Conservation (phyloP, 1,284 basidiomycete genomes). For the Ceratobasidium papillatum region DNA sequence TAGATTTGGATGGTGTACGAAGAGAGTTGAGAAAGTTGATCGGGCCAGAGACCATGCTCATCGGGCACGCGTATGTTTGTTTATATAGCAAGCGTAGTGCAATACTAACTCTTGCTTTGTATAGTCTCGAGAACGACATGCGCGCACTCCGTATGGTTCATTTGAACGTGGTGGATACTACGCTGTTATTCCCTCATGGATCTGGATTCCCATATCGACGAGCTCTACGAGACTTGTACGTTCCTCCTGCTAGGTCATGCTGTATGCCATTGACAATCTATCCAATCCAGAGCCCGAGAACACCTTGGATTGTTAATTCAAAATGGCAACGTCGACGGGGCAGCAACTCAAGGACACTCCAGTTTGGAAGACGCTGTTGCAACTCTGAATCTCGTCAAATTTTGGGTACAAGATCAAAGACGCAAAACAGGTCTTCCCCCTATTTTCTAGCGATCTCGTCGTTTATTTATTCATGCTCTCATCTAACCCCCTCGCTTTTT, state of each 20-base stretch:
- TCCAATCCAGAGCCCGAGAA: slow-evolving; percentile 69
- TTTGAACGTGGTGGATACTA: slow-evolving; percentile 82
- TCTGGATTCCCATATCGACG: slow-evolving; percentile 80
- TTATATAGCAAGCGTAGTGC: neutral
- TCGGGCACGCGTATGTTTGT: slow-evolving; percentile 63
- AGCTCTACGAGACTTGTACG: slow-evolving; percentile 81
- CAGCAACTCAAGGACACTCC: slow-evolving; percentile 73
- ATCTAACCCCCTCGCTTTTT: neutral
- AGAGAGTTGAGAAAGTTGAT: slow-evolving; percentile 73
- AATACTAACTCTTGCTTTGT: neutral
- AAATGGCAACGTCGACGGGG: slow-evolving; percentile 63
- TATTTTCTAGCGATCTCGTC: neutral
- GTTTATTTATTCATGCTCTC: neutral
- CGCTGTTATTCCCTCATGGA: slow-evolving; percentile 81
- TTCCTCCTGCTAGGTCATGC: slow-evolving; percentile 10
- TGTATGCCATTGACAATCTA: neutral
- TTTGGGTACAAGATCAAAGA: slow-evolving; percentile 51
- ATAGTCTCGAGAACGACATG: slow-evolving; percentile 88
- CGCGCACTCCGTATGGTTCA: slow-evolving; percentile 87
- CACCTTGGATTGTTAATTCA: slow-evolving; percentile 81
- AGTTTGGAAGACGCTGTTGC: slow-evolving; percentile 85
- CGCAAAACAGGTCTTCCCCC: slow-evolving; percentile 13
- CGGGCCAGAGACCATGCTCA: slow-evolving; percentile 78
- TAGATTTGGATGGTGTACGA: slow-evolving; percentile 73
- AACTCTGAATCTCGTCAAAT: slow-evolving; percentile 80